These are phyloP conservation scores for Didymella pinodella DNA, from an alignment of 2,329 filamentous ascomycete genomes.

Conservation along the genomic window DNA sequence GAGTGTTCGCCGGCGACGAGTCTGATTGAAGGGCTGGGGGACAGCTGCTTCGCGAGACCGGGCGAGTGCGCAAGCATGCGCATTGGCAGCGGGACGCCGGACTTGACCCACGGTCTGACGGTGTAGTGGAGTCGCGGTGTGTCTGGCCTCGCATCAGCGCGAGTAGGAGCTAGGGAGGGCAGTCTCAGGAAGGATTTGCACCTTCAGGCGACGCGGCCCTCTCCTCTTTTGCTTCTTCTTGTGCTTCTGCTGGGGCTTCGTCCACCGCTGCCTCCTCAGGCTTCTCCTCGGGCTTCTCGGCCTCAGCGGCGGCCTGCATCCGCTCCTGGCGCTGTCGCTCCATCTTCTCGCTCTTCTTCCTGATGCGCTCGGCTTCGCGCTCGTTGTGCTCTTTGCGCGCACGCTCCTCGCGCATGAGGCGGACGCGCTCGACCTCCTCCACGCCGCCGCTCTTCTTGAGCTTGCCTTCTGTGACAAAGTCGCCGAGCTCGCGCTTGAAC, in stretches of 20 bases:
- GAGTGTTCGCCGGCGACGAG: neutral
- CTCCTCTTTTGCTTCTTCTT: slow-evolving; percentile 43
- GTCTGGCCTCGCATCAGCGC: slow-evolving; percentile 38
- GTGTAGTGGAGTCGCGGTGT: slow-evolving; percentile 31
- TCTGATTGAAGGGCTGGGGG: neutral
- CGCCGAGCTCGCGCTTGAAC: slow-evolving; percentile 83
- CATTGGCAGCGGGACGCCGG: slow-evolving; percentile 29
- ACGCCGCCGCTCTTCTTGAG: slow-evolving; percentile 96
- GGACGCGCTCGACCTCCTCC: slow-evolving; percentile 87
- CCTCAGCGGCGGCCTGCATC: slow-evolving; percentile 38
- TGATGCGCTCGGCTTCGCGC: slow-evolving; percentile 58
- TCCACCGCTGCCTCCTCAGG: slow-evolving; percentile 33
- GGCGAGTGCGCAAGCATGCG: slow-evolving; percentile 24
- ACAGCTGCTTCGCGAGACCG: slow-evolving; percentile 2
- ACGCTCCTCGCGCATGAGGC: slow-evolving; percentile 85
- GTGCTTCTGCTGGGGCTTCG: slow-evolving; percentile 29
- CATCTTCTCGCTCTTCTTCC: slow-evolving; percentile 56
- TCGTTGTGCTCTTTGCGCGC: slow-evolving; percentile 78
- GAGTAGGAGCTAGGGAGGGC: neutral
- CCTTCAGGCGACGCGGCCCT: slow-evolving; percentile 42
- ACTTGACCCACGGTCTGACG: slow-evolving; percentile 42
- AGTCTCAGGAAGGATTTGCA: slow-evolving; percentile 44
- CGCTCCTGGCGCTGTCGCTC: slow-evolving; percentile 44
- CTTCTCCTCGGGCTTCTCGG: slow-evolving; percentile 32
- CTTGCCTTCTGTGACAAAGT: slow-evolving; percentile 87